phyloP scores from a whole-genome alignment of 23 red algal genomes.

The Pyropia haitanensis region DNA sequence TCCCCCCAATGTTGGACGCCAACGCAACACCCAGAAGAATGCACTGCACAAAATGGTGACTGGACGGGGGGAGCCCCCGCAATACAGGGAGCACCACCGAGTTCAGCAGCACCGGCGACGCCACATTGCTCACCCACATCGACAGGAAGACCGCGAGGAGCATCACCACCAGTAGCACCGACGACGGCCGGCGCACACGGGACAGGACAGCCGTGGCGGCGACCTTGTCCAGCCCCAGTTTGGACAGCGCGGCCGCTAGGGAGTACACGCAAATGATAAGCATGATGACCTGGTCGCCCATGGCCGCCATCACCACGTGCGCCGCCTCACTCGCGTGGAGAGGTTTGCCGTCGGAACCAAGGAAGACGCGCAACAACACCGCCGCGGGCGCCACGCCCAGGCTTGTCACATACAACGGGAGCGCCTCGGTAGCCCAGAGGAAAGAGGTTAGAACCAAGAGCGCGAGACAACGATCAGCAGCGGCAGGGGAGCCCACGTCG shows the following conservation, averaged over 20 bases:
- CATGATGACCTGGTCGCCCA: slow-evolving; percentile 73
- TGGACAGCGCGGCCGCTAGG: slow-evolving; percentile 67
- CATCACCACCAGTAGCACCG: slow-evolving; percentile 78
- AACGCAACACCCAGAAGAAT: slow-evolving; percentile 76
- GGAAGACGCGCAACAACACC: slow-evolving; percentile 52
- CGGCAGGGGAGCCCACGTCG: slow-evolving; percentile 16
- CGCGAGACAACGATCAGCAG: slow-evolving; percentile 80
- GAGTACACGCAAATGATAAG: slow-evolving; percentile 95
- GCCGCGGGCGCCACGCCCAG: slow-evolving; percentile 52
- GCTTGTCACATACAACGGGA: slow-evolving; percentile 93
- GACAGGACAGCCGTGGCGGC: slow-evolving; percentile 59
- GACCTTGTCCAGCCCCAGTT: slow-evolving; percentile 63
- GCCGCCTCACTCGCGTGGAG: slow-evolving; percentile 55
- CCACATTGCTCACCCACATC: slow-evolving; percentile 95
- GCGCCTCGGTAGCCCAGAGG: slow-evolving; percentile 80
- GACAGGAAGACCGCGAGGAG: slow-evolving; percentile 55
- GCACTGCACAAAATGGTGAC: slow-evolving; percentile 60
- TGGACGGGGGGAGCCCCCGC: slow-evolving; percentile 24
- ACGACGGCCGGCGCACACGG: slow-evolving; percentile 21
- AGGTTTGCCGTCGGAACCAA: slow-evolving; percentile 52
- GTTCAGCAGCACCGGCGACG: slow-evolving; percentile 82
- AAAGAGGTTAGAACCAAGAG: slow-evolving; percentile 38
- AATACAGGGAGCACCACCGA: slow-evolving; percentile 76
- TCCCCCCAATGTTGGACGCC: slow-evolving; percentile 89
- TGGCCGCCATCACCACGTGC: slow-evolving; percentile 30